Evolutionary conservation across 1,284 basidiomycete species (phyloP), one percentile per base, ranked within the genome.

Genomic region (Cystobasidium slooffiae): DNA sequence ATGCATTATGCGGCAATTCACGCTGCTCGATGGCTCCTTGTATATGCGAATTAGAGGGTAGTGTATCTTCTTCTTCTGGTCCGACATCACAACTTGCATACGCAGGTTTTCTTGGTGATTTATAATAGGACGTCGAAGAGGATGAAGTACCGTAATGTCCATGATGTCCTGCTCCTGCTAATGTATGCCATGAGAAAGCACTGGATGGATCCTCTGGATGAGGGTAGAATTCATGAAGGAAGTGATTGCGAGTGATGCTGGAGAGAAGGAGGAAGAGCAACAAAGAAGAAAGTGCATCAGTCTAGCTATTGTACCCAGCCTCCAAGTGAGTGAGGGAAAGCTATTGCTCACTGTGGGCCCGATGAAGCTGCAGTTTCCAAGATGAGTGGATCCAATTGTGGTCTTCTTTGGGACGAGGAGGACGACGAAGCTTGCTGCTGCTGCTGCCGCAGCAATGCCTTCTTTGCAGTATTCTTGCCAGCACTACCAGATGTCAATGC

Each of bases 171-270:
- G 31, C 31, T 31, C 31, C 31, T 31, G 31, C 18, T 56, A 18
- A 7, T 24, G 62, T 39, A 41, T 65, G 62, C 43, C 62, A 52
- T 24, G 70, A 73, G 66, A 74, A 74, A 10, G 72, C 46, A 20
- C 39, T 47, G 24, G 53, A 44, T 44, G 72, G 72, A 53, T 74
- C 78, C 64, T 78, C 77, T 12, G 67, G 51, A 20, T 77, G 77
- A 1, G 78, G 79, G 47, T 73, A 77, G 76, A 77, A 80, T 66
- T 79, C 76, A 74, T 81, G 80, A 16, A 81, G 73, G 73, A 77
- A 81, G 76, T 81, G 80, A 47, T 80, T 80, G 14, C 80, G 75
- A 20, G 80, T 81, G 22, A 79, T 65, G 46, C 80, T 80, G 76
- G n/a, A n/a, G n/a, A 18, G 46, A 39, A 55, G 53, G 20, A 51